Base-by-base conservation (phyloP, 257 asterid species). In the Anisodus acutangulus region DNA sequence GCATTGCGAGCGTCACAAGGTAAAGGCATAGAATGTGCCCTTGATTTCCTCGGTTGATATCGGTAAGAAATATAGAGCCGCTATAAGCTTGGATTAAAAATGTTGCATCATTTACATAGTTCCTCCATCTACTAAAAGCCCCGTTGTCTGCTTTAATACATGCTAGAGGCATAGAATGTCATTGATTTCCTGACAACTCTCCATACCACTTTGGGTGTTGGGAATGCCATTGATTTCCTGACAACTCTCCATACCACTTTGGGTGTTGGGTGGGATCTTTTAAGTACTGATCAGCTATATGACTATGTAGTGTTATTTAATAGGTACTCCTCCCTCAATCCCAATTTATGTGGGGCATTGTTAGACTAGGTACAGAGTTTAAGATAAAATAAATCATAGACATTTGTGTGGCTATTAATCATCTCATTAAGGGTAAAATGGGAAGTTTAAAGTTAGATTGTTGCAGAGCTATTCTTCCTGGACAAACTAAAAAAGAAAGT, bases 41-140 rank as follows among this genome's bases (percentile, higher is more conserved):
- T 74, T 19, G 58, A 72, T 54, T 43, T 9, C 39, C 80, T 45
- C 45, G 80, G 59, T 45, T 72, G n/a, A 71, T n/a, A 72, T 72
- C 11, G 59, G 71, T 47, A 72, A 72, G 37, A 72, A 72, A 47
- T 6, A 72, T 72, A 47, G 60, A 72, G 80, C 60, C 47, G 80
- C 59, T 47, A 72, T 41, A 72, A 10, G n/a, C 80, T 47, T 72
- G 16, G 60, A 60, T 60, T 47, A 47, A 39, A 72, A 22, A 72
- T 41, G 60, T 72, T 22, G 60, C 53, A 69, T 72, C 41, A 45
- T 47, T 35, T 19, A 47, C 80, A 47, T 41, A 72, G 58, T 72
- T 72, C 59, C 80, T 72, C 43, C 60, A 47, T 72, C 80, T 22
- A 39, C 60, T 1, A 72, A 72, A 72, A 47, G 37, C 12, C 12